Evolutionary conservation across 257 asterid species (phyloP), one percentile per base, ranked within the genome.

Genomic region (Penstemon newberryi): DNA sequence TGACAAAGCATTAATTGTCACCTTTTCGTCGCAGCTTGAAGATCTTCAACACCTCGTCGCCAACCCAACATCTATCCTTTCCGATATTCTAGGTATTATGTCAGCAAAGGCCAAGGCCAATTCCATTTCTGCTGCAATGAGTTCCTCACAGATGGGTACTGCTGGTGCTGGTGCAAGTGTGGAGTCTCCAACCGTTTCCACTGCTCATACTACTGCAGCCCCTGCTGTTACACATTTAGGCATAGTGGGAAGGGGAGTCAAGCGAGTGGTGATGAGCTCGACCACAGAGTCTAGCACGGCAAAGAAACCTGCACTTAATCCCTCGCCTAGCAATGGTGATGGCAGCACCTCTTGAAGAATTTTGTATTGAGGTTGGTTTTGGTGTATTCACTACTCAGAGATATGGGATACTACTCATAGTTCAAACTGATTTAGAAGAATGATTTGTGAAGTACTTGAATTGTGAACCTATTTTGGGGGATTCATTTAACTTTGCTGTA

Each of bases 181-280:
- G 1, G 87, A 77, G 51, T 84, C 91, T 42, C 80, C 86, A 60
- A 77, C 91, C 65, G 82, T 77, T 67, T 81, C 97, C 58, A 85
- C 95, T 19, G 86, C 89, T 59, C 95, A 77, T 70, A 86, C 96
- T 40, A 84, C 75, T 56, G 83, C 79, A 39, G 62, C 80, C 50
- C 56, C 92, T 52, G 91, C 74, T 60, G 95, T 93, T 66, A 93
- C 96, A 2, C 84, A 93, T 78, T 84, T 93, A 58, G 99, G 99
- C 4, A 95, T 93, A 5, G 99, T 93, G 70, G 99, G 99, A 76
- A 83, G 99, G 79, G 99, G 99, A 65, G 97, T 90, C 41, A 93
- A 93, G 80, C 86, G 99, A 42, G 96, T 88, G 19, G 81, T 79
- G 38, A 75, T 86, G 88, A 80, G 82, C 77, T 60, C 97, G 8